Conservation (phyloP, 768 basidiomycete genomes). For the Lactarius deliciosus region DNA sequence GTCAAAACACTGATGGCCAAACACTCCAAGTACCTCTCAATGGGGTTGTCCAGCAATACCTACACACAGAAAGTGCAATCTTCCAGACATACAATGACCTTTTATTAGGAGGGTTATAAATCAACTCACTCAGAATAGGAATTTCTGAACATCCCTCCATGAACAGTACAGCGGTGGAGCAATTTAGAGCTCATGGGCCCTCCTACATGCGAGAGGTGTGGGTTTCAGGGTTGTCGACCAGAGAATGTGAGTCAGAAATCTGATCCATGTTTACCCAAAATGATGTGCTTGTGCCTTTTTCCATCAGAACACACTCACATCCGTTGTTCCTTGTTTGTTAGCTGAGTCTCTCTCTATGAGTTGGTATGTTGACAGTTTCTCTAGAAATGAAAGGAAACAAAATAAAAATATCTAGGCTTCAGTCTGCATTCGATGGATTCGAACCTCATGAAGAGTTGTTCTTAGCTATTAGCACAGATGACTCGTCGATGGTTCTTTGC, state of each 20-base stretch:
- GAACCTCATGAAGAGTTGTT: slow-evolving; percentile 9
- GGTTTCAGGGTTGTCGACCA: slow-evolving; percentile 22
- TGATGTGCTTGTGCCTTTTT: not conserved
- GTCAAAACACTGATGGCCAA: no score
- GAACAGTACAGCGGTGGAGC: slow-evolving; percentile 26
- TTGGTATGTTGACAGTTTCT: slow-evolving; percentile 23
- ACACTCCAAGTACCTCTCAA: slow-evolving; percentile 22
- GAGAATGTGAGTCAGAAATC: slow-evolving; percentile 9
- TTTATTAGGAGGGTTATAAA: slow-evolving; percentile 12
- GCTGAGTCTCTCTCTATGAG: slow-evolving; percentile 20
- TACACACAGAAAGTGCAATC: slow-evolving; percentile 10
- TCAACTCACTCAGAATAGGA: not conserved
- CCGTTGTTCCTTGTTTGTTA: slow-evolving; percentile 25
- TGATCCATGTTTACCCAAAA: not conserved
- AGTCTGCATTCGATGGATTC: slow-evolving; percentile 5
- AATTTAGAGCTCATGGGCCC: slow-evolving; percentile 21
- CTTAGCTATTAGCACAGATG: not conserved
- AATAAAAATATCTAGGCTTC: slow-evolving; percentile 14
- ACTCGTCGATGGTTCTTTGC: slow-evolving; percentile 18
- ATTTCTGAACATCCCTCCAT: not conserved
- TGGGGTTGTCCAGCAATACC: slow-evolving; percentile 10
- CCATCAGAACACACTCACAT: not conserved
- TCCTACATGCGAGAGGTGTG: slow-evolving; percentile 20
- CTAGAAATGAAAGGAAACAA: not conserved
- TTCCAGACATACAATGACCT: slow-evolving; percentile 30